Conservation (phyloP, 2,329 filamentous ascomycete species). For the Periconia sp. region DNA sequence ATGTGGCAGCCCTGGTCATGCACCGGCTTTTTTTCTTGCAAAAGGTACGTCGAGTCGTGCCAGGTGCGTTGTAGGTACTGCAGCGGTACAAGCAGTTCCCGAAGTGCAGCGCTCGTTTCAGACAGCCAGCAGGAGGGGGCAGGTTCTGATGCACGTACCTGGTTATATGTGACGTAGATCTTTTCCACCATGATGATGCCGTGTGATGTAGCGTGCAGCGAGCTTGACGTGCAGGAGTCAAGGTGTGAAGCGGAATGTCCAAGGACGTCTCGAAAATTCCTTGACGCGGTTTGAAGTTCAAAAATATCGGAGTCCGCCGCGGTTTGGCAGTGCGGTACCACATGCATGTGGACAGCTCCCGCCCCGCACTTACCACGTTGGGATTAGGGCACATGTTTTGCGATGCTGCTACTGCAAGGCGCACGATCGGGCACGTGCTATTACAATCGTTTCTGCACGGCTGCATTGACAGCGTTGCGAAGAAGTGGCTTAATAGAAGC, state of each 20-base stretch:
- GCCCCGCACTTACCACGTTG: slow-evolving; percentile 4
- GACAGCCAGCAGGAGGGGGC: slow-evolving; percentile 1
- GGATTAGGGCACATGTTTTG: slow-evolving; percentile 4
- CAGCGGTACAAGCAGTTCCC: slow-evolving; percentile 14
- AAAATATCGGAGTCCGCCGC: slow-evolving; percentile 13
- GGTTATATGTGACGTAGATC: slow-evolving; percentile 52
- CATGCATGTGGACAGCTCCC: neutral
- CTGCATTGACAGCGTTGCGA: too few species aligned
- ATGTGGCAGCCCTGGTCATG: too few species aligned
- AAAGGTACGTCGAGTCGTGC: too few species aligned
- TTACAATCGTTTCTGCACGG: too few species aligned
- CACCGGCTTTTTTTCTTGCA: too few species aligned
- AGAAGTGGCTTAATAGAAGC: too few species aligned
- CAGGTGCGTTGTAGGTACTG: slow-evolving; percentile 10
- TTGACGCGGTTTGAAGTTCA: slow-evolving; percentile 9
- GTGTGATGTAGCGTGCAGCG: slow-evolving; percentile 5
- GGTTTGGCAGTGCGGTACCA: neutral
- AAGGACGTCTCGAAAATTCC: slow-evolving; percentile 16
- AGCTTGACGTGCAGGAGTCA: neutral
- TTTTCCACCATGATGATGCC: slow-evolving; percentile 47
- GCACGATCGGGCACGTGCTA: too few species aligned
- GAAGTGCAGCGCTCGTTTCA: slow-evolving; percentile 9
- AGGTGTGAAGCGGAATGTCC: neutral
- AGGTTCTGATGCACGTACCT: slow-evolving; percentile 41
- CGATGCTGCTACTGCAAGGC: too few species aligned